These are phyloP conservation scores for Sclerotinia nivalis DNA, from an alignment of 2,329 filamentous ascomycete genomes.

Conservation along the genomic window DNA sequence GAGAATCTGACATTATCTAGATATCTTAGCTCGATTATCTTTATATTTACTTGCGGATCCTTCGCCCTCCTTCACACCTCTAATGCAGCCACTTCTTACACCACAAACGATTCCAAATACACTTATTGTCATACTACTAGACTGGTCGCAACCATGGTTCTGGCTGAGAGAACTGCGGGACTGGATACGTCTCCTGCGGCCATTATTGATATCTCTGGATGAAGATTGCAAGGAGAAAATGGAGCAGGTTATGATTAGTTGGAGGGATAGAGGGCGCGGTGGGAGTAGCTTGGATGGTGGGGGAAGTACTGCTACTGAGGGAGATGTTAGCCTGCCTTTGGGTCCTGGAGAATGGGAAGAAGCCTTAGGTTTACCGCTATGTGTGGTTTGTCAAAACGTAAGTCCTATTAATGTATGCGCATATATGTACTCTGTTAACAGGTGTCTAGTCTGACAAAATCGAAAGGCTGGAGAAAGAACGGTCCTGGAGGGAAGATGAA, in stretches of 20 bases:
- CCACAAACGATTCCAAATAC: constrained; percentile 82
- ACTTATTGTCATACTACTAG: constrained; percentile 85
- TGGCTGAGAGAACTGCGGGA: constrained; percentile 88
- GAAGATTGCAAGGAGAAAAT: constrained; percentile 77
- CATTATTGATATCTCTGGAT: constrained; percentile 72
- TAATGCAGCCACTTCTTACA: constrained; percentile 81
- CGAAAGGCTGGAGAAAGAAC: constrained; percentile 83
- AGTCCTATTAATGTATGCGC: constrained; percentile 38
- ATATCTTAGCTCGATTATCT: constrained; percentile 86
- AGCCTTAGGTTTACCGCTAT: constrained; percentile 80
- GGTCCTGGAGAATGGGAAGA: constrained; percentile 94
- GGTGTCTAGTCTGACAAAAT: constrained; percentile 45
- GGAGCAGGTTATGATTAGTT: constrained; percentile 80
- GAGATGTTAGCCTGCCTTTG: constrained; percentile 70
- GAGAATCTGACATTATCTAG: constrained; percentile 48
- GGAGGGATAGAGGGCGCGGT: constrained; percentile 74
- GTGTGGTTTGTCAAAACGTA: constrained; percentile 95
- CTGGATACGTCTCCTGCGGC: constrained; percentile 84
- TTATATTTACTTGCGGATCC: constrained; percentile 86
- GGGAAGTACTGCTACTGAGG: constrained; percentile 57
- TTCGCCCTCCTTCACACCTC: constrained; percentile 76
- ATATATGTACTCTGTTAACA: constrained; percentile 24
- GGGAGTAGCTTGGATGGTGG: constrained; percentile 64
- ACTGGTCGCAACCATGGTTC: constrained; percentile 91
- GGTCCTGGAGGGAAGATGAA: constrained; percentile 92